A percentile compares a stretch with the other conserved stretches of the same genome.
phyloP scores from a whole-genome alignment of 1,284 basidiomycete genomes.

The Trichosporon asahii region DNA sequence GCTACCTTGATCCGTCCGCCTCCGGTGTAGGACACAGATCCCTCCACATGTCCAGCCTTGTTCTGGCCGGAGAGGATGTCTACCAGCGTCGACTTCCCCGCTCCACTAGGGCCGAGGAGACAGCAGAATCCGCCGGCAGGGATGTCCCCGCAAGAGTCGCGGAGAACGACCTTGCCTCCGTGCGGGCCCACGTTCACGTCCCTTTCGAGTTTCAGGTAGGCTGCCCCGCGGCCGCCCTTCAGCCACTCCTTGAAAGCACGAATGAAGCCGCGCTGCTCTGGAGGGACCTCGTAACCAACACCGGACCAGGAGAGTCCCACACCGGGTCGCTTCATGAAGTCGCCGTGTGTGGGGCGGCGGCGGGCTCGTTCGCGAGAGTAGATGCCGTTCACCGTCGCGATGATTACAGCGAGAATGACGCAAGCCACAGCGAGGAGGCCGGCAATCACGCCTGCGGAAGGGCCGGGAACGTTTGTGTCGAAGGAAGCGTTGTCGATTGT shows the following conservation, averaged over 20 bases:
- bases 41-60: constrained; percentile 57
- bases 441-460: constrained; percentile 73
- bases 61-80: constrained; percentile 79
- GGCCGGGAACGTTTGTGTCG: constrained; percentile 17
- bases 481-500: constrained; percentile 61
- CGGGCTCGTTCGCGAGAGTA: constrained; percentile 56
- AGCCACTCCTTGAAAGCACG: background rate
- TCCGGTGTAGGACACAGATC: constrained; percentile 57
- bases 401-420: constrained; percentile 60
- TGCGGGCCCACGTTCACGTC: constrained; percentile 25
- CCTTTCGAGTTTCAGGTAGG: background rate
- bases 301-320: constrained; percentile 67
- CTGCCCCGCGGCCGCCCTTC: constrained; percentile 6
- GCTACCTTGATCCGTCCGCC: constrained; percentile 56
- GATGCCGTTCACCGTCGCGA: constrained; percentile 62
- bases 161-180: constrained; percentile 66
- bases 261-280: background rate
- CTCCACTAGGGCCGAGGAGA: constrained; percentile 80
- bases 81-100: constrained; percentile 78
- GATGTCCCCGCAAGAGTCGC: constrained; percentile 66
- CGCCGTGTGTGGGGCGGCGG: constrained; percentile 55
- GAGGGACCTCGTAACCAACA: constrained; percentile 60
- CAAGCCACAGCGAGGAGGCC: constrained; percentile 76
- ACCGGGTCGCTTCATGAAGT: constrained; percentile 48
- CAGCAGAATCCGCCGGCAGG: constrained; percentile 77